Evolutionary conservation across 1,284 basidiomycete species (phyloP).

Genomic region (Stygiomarasmius scandens): DNA sequence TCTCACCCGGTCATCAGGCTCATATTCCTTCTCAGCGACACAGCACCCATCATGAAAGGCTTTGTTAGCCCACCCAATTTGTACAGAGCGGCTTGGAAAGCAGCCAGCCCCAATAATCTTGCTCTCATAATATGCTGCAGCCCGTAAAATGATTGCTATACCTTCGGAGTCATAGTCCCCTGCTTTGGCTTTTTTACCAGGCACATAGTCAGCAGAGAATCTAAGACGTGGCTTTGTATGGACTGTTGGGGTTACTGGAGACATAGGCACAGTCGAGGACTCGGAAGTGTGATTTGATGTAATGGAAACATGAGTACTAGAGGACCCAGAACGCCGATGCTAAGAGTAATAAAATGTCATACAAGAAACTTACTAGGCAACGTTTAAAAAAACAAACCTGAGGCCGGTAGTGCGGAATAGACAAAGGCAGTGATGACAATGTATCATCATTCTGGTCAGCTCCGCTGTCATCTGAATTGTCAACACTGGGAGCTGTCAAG

Average conservation of each 20-base stretch:
- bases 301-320: too few relatives aligned
- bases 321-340: too few relatives aligned
- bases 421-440: too few relatives aligned
- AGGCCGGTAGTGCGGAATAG: too few relatives aligned
- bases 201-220: neutral
- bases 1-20: neutral
- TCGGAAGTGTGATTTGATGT: too few relatives aligned
- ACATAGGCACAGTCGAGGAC: too few relatives aligned
- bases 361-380: too few relatives aligned
- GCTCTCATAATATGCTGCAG: neutral
- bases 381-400: too few relatives aligned
- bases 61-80: neutral
- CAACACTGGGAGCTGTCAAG: neutral
- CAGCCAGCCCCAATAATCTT: neutral
- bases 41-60: neutral
- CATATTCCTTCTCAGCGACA: neutral
- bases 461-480: neutral
- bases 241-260: too few relatives aligned
- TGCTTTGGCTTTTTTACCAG: neutral
- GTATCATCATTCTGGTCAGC: too few relatives aligned
- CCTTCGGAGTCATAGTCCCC: neutral
- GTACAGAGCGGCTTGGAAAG: neutral
- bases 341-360: too few relatives aligned
- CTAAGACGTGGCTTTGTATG: neutral
- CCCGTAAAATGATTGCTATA: slow-evolving; percentile 1